phyloP scores from a whole-genome alignment of 164 flowering plant species.

The Vitis rupestris region DNA sequence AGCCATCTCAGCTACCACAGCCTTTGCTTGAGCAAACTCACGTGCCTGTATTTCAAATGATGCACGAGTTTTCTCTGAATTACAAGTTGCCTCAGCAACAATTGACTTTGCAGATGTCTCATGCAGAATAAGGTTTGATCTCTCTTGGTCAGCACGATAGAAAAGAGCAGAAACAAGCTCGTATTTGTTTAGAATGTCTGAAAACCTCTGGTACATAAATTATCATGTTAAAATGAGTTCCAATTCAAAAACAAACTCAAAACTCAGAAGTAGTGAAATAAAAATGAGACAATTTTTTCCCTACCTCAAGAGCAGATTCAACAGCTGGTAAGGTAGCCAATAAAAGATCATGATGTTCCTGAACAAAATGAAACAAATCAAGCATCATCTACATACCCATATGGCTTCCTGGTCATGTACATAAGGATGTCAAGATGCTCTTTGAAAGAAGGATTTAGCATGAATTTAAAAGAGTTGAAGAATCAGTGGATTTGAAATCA shows the following conservation, averaged over 20 bases:
- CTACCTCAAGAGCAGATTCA: slow-evolving; percentile 84
- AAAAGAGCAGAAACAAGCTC: slow-evolving; percentile 70
- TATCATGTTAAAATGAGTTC: slow-evolving; percentile 11
- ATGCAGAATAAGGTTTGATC: slow-evolving; percentile 63
- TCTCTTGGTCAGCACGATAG: slow-evolving; percentile 81
- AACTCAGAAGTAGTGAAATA: background rate
- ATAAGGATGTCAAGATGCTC: no score
- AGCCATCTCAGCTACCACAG: slow-evolving; percentile 65
- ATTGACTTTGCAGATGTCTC: slow-evolving; percentile 84
- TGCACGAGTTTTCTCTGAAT: slow-evolving; percentile 64
- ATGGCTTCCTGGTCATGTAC: background rate
- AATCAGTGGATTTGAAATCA: no score
- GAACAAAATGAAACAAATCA: slow-evolving; percentile 19
- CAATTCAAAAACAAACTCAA: background rate
- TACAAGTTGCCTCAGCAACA: slow-evolving; percentile 77
- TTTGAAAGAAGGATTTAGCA: no score
- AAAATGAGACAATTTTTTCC: background rate
- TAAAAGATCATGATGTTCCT: slow-evolving; percentile 96
- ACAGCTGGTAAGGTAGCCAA: slow-evolving; percentile 74
- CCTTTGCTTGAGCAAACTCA: slow-evolving; percentile 83
- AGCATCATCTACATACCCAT: slow-evolving; percentile 1
- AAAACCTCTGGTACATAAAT: slow-evolving; percentile 60
- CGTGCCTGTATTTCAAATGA: slow-evolving; percentile 71
- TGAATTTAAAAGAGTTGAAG: no score
- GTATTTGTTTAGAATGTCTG: slow-evolving; percentile 63